phyloP scores from a whole-genome alignment of 257 asterid genomes.

The Solanum paucissectum region DNA sequence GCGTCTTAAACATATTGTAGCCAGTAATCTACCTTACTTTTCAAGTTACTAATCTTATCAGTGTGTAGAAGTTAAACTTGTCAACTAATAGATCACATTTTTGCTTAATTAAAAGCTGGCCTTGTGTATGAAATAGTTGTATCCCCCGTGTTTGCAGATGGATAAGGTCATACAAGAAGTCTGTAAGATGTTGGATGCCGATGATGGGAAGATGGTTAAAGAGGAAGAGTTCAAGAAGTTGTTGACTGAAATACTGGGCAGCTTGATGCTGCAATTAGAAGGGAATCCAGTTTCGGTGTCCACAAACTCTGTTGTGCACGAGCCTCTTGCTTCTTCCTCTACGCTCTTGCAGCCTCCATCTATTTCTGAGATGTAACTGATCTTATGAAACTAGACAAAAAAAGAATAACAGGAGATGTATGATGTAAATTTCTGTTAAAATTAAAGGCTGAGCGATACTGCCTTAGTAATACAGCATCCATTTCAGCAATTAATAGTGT shows the following conservation, averaged over 20 bases:
- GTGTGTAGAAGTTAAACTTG: not conserved
- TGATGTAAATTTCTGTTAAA: slow-evolving; percentile 1
- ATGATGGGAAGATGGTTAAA: slow-evolving; percentile 53
- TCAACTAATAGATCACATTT: not conserved
- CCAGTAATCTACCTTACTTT: not conserved
- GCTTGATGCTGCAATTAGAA: slow-evolving; percentile 72
- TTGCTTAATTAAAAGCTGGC: not conserved
- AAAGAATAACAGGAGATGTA: not conserved
- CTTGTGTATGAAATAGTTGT: not conserved
- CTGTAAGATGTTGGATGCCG: slow-evolving; percentile 44
- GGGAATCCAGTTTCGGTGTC: slow-evolving; percentile 75
- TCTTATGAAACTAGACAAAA: not conserved
- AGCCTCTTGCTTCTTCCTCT: slow-evolving; percentile 61
- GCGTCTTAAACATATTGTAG: not conserved
- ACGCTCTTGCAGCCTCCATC: slow-evolving; percentile 52
- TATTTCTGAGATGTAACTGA: not conserved
- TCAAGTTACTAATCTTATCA: not conserved
- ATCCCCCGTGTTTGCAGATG: slow-evolving; percentile 31
- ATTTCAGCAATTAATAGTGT: not conserved
- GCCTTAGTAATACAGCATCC: not conserved
- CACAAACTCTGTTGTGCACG: slow-evolving; percentile 72
- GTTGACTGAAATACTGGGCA: slow-evolving; percentile 54
- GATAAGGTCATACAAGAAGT: slow-evolving; percentile 51
- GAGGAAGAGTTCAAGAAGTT: slow-evolving; percentile 89
- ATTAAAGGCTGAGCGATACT: not conserved